phyloP scores from a whole-genome alignment of 352 stramenopile species.

The Saprolegnia diclina region DNA sequence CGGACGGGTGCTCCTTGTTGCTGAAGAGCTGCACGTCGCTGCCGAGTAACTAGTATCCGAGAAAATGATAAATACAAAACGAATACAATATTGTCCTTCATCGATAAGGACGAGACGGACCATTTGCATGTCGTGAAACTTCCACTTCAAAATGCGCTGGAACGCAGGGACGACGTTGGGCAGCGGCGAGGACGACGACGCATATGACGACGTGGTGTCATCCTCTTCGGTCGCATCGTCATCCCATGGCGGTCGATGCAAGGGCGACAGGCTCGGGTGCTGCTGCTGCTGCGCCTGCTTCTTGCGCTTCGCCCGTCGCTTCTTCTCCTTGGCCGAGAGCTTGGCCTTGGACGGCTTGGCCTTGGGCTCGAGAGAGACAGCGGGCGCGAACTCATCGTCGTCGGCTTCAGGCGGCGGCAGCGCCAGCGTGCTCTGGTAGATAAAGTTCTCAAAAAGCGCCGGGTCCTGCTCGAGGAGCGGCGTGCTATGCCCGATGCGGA shows the following conservation, averaged over 20 bases:
- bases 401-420: constrained; percentile 30
- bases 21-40: constrained; percentile 81
- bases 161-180: constrained; percentile 41
- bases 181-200: constrained; percentile 7
- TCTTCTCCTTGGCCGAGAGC: constrained; percentile 31
- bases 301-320: constrained; percentile 34
- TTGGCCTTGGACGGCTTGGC: background rate
- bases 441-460: constrained; percentile 72
- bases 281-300: constrained; percentile 29
- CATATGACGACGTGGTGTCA: background rate
- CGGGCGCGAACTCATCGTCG: constrained; percentile 7
- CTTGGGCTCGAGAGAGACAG: background rate
- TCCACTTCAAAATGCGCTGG: constrained; percentile 78
- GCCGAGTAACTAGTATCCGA: constrained; percentile 49
- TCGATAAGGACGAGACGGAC: constrained; percentile 33
- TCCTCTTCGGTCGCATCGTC: background rate
- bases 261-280: background rate
- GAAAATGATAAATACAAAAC: too few relatives aligned
- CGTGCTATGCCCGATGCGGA: constrained; percentile 5
- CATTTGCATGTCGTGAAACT: constrained; percentile 85
- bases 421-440: constrained; percentile 60
- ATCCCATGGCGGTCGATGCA: background rate
- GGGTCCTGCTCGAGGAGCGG: background rate
- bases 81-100: constrained; percentile 5
- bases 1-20: constrained; percentile 73